Evolutionary conservation across 2,329 filamentous ascomycete species (phyloP), one percentile per base, ranked within the genome.

Genomic region (Pseudocercospora pini-densiflorae): DNA sequence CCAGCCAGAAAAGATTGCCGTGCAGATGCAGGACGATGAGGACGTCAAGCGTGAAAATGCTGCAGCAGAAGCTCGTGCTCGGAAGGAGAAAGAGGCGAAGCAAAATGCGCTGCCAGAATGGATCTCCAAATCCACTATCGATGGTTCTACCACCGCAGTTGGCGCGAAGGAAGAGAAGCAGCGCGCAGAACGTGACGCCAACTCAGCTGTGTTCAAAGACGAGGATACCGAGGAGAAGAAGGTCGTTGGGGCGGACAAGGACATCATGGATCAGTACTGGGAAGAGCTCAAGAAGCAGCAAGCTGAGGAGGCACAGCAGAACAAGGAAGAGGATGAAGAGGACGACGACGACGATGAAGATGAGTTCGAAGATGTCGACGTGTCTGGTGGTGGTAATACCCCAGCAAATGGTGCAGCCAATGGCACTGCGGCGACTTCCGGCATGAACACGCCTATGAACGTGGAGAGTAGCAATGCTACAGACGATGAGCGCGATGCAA

Each of bases 261-360:
- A 84, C 31, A 82, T 86, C 49, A 86, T 93, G 68, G 89, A 90
- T 63, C 87, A 88, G 62, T 88, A 91, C 64, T 93, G 92, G 76
- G 86, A 86, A 43, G 86, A 86, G 65, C 82, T 93, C 19, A 89
- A 88, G 71, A 85, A 84, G 5, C 87, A 89, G 68, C 86, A 90
- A 76, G 83, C 76, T 59, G 75, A 79, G 54, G 74, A 79, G 54
- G 78, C 78, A 14, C 75, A 78, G 51, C 75, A 79, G 61, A 75
- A 83, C 43, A 83, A 82, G 16, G 81, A 84, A 49, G 82, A 87
- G 29, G 85, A 83, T n/a, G 82, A 82, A 49, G 81, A 83, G 16
- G 83, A 85, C 62, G 81, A 81, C 1, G 82, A 83, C 24, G 80
- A 81, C 7, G 81, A 82, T 0, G 82, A 84, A 24, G 82, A 81